Conservation (phyloP, 495 filamentous ascomycete species). For the Lophiostoma macrostomum region DNA sequence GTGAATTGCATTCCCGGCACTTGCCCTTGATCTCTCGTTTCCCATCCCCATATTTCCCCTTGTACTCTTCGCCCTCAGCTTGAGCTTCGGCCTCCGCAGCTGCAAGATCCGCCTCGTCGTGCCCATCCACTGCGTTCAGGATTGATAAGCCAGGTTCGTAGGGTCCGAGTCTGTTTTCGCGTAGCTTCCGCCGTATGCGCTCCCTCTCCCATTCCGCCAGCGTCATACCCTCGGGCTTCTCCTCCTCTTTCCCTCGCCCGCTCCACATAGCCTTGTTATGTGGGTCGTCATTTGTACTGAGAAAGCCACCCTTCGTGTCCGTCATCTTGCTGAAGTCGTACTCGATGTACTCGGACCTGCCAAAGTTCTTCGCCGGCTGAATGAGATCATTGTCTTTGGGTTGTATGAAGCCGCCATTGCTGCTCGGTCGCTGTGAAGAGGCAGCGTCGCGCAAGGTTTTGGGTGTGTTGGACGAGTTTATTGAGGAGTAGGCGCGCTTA, state of each 20-base stretch:
- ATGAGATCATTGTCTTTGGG: constrained; percentile 56
- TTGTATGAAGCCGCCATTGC: constrained; percentile 16
- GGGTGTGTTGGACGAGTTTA: constrained; percentile 57
- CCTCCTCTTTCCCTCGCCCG: constrained; percentile 44
- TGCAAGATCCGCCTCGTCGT: constrained; percentile 42
- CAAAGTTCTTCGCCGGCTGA: constrained; percentile 73
- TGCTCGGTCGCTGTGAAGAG: constrained; percentile 28
- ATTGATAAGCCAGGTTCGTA: constrained; percentile 83
- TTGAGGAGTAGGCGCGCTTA: constrained; percentile 61
- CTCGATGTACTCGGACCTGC: constrained; percentile 73
- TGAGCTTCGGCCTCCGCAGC: background rate
- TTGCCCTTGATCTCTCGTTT: constrained; percentile 54
- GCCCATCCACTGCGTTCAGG: constrained; percentile 45
- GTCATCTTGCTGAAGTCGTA: constrained; percentile 98
- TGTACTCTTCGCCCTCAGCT: constrained; percentile 16
- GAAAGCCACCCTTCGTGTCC: constrained; percentile 93
- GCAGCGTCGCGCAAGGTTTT: constrained; percentile 60
- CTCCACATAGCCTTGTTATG: constrained; percentile 68
- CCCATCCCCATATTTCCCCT: constrained; percentile 29
- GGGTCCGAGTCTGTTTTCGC: constrained; percentile 70
- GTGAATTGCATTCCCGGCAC: constrained; percentile 75
- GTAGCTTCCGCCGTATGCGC: constrained; percentile 64
- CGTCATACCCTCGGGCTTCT: constrained; percentile 85
- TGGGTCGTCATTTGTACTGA: constrained; percentile 84
- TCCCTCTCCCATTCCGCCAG: constrained; percentile 87